phyloP scores from a whole-genome alignment of 2,329 filamentous ascomycete genomes.

The Neofusicoccum parvum region DNA sequence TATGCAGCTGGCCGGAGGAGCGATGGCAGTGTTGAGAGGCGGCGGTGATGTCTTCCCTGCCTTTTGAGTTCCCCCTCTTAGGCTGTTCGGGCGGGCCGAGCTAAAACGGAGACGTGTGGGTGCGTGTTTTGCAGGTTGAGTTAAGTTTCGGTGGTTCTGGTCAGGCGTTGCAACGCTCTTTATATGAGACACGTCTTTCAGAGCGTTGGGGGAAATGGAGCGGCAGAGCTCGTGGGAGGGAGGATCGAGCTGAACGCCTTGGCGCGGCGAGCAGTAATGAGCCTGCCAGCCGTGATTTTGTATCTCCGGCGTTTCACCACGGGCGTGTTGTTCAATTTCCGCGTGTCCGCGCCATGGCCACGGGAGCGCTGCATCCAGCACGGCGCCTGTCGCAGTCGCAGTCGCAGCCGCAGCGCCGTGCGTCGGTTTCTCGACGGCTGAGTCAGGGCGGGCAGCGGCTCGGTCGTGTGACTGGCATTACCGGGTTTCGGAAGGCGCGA shows the following conservation, averaged over 20 bases:
- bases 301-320: constrained; percentile 7
- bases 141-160: not conserved
- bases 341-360: not conserved
- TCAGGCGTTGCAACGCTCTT: not conserved
- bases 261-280: not conserved
- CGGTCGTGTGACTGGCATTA: not conserved
- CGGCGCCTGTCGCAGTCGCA: not conserved
- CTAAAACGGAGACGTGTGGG: not conserved
- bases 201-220: not conserved
- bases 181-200: not conserved
- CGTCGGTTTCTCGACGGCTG: not conserved
- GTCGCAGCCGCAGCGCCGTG: not conserved
- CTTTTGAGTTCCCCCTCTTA: not conserved
- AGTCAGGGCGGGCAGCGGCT: not conserved
- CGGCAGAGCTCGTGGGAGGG: not conserved
- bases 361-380: not conserved
- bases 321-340: not conserved
- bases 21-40: not conserved
- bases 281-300: not conserved
- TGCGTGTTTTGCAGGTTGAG: not conserved
- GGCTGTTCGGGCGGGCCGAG: not conserved
- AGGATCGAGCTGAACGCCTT: not conserved
- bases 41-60: not conserved
- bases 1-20: not conserved
- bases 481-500: not conserved